Base-by-base conservation (phyloP, 1,139 yeast species). In the Debaryomyces subglobosus region DNA sequence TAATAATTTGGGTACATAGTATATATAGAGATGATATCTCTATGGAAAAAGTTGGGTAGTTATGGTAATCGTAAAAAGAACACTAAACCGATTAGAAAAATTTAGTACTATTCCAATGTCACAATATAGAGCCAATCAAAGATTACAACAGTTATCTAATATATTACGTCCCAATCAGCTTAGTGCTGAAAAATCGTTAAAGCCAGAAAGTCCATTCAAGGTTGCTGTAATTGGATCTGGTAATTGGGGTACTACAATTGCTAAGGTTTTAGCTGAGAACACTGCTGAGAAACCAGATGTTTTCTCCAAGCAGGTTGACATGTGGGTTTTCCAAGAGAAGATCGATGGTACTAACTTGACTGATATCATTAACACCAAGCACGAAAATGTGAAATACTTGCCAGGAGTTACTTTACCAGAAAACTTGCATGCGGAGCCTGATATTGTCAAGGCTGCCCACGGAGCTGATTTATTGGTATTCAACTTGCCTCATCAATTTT, bases 221-320 rank as follows among this genome's bases (percentile, higher is more conserved):
- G 65, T 76, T 39, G 71, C 77, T 48, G 74, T 76, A 23, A 67
- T 76, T 51, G 81, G 81, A 16, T 73, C 79, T 24, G 80, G 81
- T 30, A 76, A 75, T 58, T 76, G 80, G 80, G 81, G 80, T 34
- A 76, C 79, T 46, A 72, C 80, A 41, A 72, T 76, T 45, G 79
- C 81, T 48, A 76, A 76, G 55, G 69, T 76, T 39, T 51, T 74
- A 23, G 78, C 80, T 18, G 80, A 76, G 59, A 76, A 76, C 61
- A 68, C 77, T 32, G 56, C 59, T 16, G 67, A 71, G 16, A 68
- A 74, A 55, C 76, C 79, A 5, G 69, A 68, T 48, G 57, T 74
- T 52, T 76, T 76, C 58, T 60, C 62, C 43, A 71, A 61, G 48
- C 58, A 68, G 42, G 78, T 76, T 23, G 68, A 73, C 49, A 75